Percentiles rank a stretch among this genome's conserved stretches.
These are phyloP conservation scores for Musa balbisiana DNA, from an alignment of 202 grass and related monocot genomes.

Conservation along the genomic window DNA sequence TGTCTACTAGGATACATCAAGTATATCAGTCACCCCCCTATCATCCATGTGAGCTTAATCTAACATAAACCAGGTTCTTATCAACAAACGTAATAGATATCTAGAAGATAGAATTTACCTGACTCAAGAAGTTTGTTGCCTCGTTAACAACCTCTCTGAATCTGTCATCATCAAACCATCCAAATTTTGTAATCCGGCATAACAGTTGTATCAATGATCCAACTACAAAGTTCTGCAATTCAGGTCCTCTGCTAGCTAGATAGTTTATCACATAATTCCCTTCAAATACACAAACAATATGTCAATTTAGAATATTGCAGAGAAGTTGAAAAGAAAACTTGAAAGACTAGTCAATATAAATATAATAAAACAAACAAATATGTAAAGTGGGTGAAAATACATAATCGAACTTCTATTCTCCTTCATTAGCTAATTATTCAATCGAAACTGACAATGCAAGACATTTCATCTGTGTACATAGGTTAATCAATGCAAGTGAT, in stretches of 20 bases:
- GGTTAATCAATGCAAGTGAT: constrained; percentile 26
- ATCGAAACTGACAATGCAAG: not conserved
- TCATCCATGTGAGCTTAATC: not conserved
- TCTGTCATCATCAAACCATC: constrained; percentile 97
- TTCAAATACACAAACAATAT: constrained; percentile 70
- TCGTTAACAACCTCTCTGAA: constrained; percentile 93
- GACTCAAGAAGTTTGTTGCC: constrained; percentile 87
- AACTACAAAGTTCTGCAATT: constrained; percentile 91
- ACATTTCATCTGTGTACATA: not conserved
- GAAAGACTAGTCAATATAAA: constrained; percentile 14
- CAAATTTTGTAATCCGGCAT: constrained; percentile 99
- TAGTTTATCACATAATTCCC: constrained; percentile 99
- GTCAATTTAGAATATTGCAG: constrained; percentile 43
- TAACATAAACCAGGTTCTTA: not conserved
- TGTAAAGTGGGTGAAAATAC: not conserved
- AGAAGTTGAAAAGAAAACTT: constrained; percentile 9
- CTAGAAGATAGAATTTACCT: constrained; percentile 53
- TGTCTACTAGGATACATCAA: not conserved
- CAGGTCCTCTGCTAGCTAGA: constrained; percentile 88
- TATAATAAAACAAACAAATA: not conserved
- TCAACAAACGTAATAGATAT: constrained; percentile 2
- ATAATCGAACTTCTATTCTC: too few relatives aligned
- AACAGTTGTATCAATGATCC: constrained; percentile 82
- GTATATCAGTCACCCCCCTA: not conserved
- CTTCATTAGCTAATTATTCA: not conserved